Base-by-base conservation (phyloP, 257 asterid species). In the Salvia rosmarinus region DNA sequence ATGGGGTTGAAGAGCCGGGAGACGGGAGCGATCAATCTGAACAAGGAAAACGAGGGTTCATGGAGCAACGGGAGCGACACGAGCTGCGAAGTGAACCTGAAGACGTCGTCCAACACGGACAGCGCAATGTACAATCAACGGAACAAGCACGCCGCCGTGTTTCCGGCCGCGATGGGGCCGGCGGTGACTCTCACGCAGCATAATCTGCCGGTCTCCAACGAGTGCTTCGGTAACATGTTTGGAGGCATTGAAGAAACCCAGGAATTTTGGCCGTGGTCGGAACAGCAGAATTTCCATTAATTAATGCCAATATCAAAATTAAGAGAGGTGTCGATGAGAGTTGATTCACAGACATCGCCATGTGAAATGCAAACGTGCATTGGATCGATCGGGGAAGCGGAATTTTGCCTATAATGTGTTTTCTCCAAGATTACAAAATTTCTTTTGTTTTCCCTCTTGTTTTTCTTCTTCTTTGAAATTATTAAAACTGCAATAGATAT, bases 51-150 rank as follows among this genome's bases (percentile, higher is more conserved):
- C 44, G 95, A 87, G 71, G 90, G 93, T 5, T 81, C 93, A 0
- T 87, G 96, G 97, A 86, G 95, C 84, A 84, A 85, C 50, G 95
- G 82, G 67, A 89, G 92, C 64, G 90, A 84, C n/a, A 85, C 74
- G 81, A 87, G 87, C 42, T 79, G 81, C 10, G 95, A 87, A 25
- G 84, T 87, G 39, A 87, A 87, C 65, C 80, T 89, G 7, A 78
- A 80, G 25, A 75, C 76, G 16, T 70, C 89, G 9, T 62, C 89
- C 0, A 74, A 85, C 1, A 73, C 68, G 6, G 87, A 78, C 52
- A 78, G 71, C 74, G 40, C 75, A 42, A 50, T 77, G 37, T 81
- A 70, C 47, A 17, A 19, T 20, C 77, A 72, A 14, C 75, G 54
- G 69, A 68, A 59, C 83, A 79, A 72, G 65, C 77, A 66, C 61